Evolutionary conservation across 208 protist species (phyloP).

Genomic region (Acanthamoeba divionensis): DNA sequence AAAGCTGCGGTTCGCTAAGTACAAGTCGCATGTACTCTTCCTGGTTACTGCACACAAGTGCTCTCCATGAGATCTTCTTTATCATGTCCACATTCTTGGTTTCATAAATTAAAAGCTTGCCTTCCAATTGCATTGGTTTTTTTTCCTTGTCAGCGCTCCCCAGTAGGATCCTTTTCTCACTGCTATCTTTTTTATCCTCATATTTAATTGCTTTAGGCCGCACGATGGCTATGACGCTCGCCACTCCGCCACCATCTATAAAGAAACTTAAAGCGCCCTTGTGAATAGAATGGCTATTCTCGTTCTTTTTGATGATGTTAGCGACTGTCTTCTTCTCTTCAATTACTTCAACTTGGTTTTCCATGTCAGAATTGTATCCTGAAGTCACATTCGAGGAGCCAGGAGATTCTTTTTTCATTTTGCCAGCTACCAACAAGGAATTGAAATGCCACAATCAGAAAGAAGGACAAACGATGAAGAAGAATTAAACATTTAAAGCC

Average conservation of each 20-base stretch:
- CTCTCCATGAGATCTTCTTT: constrained; percentile 57
- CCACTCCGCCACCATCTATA: background rate
- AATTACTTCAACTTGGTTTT: background rate
- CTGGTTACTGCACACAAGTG: constrained; percentile 55
- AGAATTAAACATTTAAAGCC: background rate
- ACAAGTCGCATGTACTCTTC: constrained; percentile 40
- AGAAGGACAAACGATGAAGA: too few relatives aligned
- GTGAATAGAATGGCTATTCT: background rate
- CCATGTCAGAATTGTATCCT: constrained; percentile 1
- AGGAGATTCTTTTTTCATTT: constrained; percentile 22
- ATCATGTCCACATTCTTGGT: constrained; percentile 67
- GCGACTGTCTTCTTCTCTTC: background rate
- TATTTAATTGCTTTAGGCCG: background rate
- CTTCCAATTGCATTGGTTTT: background rate
- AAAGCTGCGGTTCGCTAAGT: background rate
- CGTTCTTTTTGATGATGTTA: background rate
- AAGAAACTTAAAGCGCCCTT: background rate
- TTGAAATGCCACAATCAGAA: too few relatives aligned
- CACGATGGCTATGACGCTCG: constrained; percentile 7
- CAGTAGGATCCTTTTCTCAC: background rate
- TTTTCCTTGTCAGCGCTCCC: background rate
- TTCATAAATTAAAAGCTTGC: constrained; percentile 47
- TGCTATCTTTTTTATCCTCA: background rate
- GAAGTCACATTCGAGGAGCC: constrained; percentile 24
- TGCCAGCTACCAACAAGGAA: too few relatives aligned